Conservation (phyloP, 1,284 basidiomycete genomes). For the Trametes hirsuta region DNA sequence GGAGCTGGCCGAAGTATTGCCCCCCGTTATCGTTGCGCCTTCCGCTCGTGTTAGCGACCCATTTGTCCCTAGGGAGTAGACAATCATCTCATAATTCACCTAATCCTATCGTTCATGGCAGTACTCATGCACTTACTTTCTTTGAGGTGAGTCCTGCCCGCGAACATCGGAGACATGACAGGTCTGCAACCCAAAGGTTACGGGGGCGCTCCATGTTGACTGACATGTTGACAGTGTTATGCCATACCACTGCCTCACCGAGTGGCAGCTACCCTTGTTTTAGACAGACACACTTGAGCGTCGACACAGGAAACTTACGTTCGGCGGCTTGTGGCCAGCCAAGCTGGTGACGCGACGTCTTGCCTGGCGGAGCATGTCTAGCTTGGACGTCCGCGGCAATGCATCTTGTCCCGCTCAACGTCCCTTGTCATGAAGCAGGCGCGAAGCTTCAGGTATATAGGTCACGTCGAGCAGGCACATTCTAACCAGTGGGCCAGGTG, state of each 20-base stretch:
- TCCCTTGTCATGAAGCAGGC: background rate
- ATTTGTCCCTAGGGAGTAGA: constrained; percentile 74
- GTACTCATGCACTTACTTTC: background rate
- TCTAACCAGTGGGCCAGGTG: constrained; percentile 24
- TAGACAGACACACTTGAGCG: too few species aligned
- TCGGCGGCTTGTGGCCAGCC: background rate
- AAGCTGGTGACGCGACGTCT: background rate
- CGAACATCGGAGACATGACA: background rate
- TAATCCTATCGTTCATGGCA: background rate
- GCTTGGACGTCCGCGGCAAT: background rate
- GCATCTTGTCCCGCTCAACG: constrained; percentile 6
- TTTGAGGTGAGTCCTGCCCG: background rate
- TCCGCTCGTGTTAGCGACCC: constrained; percentile 71
- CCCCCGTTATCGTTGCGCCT: constrained; percentile 68
- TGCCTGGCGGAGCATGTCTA: background rate
- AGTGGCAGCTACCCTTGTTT: too few species aligned
- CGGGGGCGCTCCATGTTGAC: too few species aligned
- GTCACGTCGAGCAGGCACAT: background rate
- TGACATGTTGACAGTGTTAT: too few species aligned
- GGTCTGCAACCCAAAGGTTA: background rate
- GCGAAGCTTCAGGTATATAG: background rate
- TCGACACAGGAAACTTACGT: too few species aligned
- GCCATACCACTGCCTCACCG: too few species aligned
- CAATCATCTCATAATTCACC: background rate
- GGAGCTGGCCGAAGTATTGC: constrained; percentile 70